Conservation (phyloP, 495 filamentous ascomycete species). For the Coniosporium apollinis region DNA sequence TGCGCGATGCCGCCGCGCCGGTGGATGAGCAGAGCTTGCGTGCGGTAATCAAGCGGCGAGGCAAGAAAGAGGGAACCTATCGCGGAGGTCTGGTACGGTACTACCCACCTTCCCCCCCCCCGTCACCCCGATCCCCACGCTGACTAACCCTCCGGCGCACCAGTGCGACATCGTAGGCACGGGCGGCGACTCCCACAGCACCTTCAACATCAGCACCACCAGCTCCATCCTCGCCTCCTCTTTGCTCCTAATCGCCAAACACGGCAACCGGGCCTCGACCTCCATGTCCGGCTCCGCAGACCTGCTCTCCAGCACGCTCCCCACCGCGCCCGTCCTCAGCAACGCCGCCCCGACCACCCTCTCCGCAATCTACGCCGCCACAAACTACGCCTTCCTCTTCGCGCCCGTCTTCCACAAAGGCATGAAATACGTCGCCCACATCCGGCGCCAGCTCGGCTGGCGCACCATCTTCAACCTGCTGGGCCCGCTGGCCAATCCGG, state of each 20-base stretch:
- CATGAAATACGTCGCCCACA: slow-evolving; percentile 69
- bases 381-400: slow-evolving; percentile 91
- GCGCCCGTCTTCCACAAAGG: slow-evolving; percentile 92
- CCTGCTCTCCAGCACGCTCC: slow-evolving; percentile 54
- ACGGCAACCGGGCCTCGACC: slow-evolving; percentile 91
- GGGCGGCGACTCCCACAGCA: slow-evolving; percentile 88
- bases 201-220: slow-evolving; percentile 94
- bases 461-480: slow-evolving; percentile 94
- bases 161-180: slow-evolving; percentile 97
- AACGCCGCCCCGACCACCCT: slow-evolving; percentile 57
- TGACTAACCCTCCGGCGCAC: not conserved
- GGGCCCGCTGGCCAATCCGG: slow-evolving; percentile 79
- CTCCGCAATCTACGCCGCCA: slow-evolving; percentile 46
- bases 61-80: slow-evolving; percentile 51
- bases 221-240: slow-evolving; percentile 82
- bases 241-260: slow-evolving; percentile 70
- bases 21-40: slow-evolving; percentile 44
- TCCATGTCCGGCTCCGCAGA: slow-evolving; percentile 93
- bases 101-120: not conserved
- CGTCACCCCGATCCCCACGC: not conserved
- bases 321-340: slow-evolving; percentile 51
- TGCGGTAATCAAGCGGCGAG: slow-evolving; percentile 37
- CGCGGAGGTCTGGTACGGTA: slow-evolving; percentile 19
- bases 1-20: slow-evolving; percentile 50
- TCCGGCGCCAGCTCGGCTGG: slow-evolving; percentile 71